These are phyloP conservation scores for Cucumis hystrix DNA, from an alignment of 306 rosid genomes.

Conservation along the genomic window DNA sequence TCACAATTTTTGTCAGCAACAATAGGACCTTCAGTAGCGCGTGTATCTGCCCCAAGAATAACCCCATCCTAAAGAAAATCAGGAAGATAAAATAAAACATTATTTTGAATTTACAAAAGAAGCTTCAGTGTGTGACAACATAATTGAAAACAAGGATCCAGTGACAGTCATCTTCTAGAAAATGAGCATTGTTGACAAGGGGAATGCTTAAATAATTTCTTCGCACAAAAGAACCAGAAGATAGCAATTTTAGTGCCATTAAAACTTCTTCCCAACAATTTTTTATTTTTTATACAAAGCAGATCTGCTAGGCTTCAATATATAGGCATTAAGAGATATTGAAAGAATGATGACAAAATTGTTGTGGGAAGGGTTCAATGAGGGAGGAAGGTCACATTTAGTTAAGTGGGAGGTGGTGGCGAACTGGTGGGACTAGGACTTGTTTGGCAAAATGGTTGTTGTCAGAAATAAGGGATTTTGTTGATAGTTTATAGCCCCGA, in stretches of 20 bases:
- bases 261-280: too few relatives aligned
- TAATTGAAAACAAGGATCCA: too few relatives aligned
- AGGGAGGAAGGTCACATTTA: background rate
- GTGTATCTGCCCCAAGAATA: slow-evolving; percentile 96
- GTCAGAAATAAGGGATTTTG: too few relatives aligned
- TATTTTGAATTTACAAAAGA: background rate
- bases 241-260: background rate
- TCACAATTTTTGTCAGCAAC: slow-evolving; percentile 92
- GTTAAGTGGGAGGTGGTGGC: background rate
- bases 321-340: background rate
- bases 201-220: background rate
- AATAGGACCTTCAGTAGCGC: slow-evolving; percentile 96
- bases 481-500: too few relatives aligned
- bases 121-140: background rate
- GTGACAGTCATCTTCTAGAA: too few relatives aligned
- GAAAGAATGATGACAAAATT: background rate
- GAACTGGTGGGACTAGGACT: background rate
- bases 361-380: background rate
- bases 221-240: background rate
- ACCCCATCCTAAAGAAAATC: slow-evolving; percentile 61
- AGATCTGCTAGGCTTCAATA: background rate
- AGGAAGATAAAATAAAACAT: background rate
- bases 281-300: background rate
- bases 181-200: too few relatives aligned
- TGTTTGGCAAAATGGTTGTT: background rate